Conservation (phyloP, 805 yeast species). For the Huiozyma naganishii region DNA sequence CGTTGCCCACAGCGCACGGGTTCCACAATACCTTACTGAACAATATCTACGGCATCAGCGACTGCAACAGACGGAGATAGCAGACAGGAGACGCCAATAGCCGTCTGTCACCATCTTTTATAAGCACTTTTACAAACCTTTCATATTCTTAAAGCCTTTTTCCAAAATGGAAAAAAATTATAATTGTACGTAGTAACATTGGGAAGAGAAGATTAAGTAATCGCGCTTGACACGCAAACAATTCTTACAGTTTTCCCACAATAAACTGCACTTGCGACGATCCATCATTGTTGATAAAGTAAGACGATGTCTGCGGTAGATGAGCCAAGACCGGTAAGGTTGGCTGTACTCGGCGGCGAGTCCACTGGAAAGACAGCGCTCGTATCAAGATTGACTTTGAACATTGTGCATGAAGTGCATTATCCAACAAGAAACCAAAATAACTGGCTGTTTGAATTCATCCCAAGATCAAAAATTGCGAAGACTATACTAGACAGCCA, state of each 20-base stretch:
- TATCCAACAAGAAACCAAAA: constrained; percentile 61
- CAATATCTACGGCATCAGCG: constrained; percentile 5
- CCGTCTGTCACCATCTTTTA: too few species aligned
- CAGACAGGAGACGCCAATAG: too few species aligned
- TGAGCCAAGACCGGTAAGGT: constrained; percentile 36
- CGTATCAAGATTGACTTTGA: constrained; percentile 38
- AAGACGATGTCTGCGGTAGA: constrained; percentile 1
- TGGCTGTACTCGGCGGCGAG: constrained; percentile 52
- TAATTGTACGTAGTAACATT: too few species aligned
- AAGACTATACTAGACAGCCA: constrained; percentile 39
- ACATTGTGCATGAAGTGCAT: constrained; percentile 52
- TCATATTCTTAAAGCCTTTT: too few species aligned
- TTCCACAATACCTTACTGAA: constrained; percentile 7
- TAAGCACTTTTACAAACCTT: too few species aligned
- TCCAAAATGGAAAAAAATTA: too few species aligned
- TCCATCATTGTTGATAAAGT: too few species aligned
- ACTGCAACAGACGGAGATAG: neutral
- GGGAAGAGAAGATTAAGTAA: too few species aligned
- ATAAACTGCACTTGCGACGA: too few species aligned
- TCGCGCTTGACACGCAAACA: too few species aligned
- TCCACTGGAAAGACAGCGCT: constrained; percentile 52
- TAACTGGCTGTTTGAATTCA: constrained; percentile 46
- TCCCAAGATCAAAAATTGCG: constrained; percentile 32
- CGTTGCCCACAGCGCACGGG: constrained; percentile 1
- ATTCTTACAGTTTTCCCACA: too few species aligned